A percentile compares a stretch with the other conserved stretches of the same genome.
phyloP scores from a whole-genome alignment of 2,329 filamentous ascomycete species.

The Lecanoromycetidae sp. region DNA sequence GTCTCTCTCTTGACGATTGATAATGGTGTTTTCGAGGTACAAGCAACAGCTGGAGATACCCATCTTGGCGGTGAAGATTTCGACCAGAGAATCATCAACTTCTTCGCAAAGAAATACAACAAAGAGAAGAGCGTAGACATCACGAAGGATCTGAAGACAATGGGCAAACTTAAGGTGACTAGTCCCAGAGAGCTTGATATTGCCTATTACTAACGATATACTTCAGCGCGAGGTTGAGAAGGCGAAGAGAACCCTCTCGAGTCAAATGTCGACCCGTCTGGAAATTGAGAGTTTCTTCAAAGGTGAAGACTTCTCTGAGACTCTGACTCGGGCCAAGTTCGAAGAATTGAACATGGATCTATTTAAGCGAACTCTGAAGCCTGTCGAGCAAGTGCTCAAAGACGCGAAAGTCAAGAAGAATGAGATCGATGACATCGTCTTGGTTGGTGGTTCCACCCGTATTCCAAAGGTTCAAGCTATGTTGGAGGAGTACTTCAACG shows the following conservation, averaged over 20 bases:
- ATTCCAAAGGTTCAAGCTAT: slow-evolving; percentile 94
- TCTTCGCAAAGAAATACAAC: slow-evolving; percentile 96
- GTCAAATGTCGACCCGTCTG: slow-evolving; percentile 82
- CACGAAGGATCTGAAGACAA: slow-evolving; percentile 89
- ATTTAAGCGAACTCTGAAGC: slow-evolving; percentile 99
- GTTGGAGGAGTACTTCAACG: slow-evolving; percentile 87
- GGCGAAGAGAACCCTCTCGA: slow-evolving; percentile 92
- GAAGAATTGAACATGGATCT: slow-evolving; percentile 98
- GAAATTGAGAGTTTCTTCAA: slow-evolving; percentile 97
- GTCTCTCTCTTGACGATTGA: slow-evolving; percentile 86
- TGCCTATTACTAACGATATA: too few species aligned
- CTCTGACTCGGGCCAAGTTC: slow-evolving; percentile 86
- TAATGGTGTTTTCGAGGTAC: slow-evolving; percentile 84
- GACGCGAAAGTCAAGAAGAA: slow-evolving; percentile 95
- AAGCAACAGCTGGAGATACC: slow-evolving; percentile 91
- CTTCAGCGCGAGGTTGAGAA: slow-evolving; percentile 82
- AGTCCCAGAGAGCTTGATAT: too few species aligned
- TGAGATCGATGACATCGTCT: slow-evolving; percentile 90
- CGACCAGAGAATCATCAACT: slow-evolving; percentile 86
- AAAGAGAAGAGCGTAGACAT: slow-evolving; percentile 92
- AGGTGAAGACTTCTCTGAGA: slow-evolving; percentile 97
- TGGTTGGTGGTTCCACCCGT: slow-evolving; percentile 97
- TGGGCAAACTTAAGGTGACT: slow-evolving; percentile 93
- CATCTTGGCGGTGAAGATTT: slow-evolving; percentile 98
- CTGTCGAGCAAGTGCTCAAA: slow-evolving; percentile 96